Evolutionary conservation across 352 stramenopile genomes (phyloP).

Genomic region (Thalassiosira livingstoniorum): DNA sequence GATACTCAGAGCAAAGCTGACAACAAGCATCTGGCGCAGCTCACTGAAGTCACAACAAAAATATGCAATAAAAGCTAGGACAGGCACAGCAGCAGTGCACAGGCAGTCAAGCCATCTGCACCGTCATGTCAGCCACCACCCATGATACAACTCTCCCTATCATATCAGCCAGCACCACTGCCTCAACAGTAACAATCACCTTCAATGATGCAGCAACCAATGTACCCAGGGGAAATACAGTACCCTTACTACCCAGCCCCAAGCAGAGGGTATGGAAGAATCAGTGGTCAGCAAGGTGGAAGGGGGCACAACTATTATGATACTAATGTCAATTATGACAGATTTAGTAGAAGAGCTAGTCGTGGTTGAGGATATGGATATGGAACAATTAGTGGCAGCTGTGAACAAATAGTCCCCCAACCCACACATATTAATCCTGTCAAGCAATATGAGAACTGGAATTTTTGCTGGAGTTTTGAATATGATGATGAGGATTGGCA

Average conservation of each 20-base stretch:
- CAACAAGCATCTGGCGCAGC: too few species aligned
- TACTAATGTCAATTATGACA: background rate
- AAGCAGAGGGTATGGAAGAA: background rate
- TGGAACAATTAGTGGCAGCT: background rate
- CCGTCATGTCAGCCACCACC: background rate
- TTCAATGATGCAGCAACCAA: too few species aligned
- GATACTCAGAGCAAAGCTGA: too few species aligned
- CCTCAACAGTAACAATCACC: too few species aligned
- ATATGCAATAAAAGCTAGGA: background rate
- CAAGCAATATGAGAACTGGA: background rate
- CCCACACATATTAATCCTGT: background rate
- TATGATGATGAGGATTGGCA: slow-evolving; percentile 7
- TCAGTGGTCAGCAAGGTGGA: background rate
- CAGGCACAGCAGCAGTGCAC: background rate
- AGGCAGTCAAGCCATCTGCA: background rate
- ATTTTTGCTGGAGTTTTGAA: background rate
- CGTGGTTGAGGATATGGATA: background rate
- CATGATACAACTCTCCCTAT: background rate
- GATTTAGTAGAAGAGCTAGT: background rate
- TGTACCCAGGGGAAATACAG: too few species aligned
- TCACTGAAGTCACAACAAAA: too few species aligned
- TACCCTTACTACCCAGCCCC: too few species aligned
- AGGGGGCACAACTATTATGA: background rate
- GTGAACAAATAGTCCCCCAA: too few species aligned
- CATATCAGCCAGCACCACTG: background rate